Conservation (phyloP, 192 early-diverging fungal genomes). For the Martensiomyces pterosporus region DNA sequence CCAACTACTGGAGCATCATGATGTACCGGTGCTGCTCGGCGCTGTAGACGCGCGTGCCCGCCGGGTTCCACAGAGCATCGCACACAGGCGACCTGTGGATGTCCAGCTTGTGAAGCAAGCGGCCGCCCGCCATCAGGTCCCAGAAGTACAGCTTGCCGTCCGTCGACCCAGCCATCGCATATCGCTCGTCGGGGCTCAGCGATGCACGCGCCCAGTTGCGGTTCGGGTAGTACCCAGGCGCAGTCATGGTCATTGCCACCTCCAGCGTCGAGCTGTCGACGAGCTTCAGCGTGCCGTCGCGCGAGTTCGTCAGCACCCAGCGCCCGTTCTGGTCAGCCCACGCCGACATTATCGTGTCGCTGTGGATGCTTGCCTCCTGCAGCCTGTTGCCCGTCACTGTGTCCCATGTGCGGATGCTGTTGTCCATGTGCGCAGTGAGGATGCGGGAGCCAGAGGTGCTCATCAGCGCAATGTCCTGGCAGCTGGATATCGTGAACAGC, state of each 20-base stretch:
- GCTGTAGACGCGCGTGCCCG: conserved; percentile 59
- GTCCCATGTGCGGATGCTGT: conserved; percentile 91
- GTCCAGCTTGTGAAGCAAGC: conserved; percentile 61
- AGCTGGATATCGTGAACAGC: conserved; percentile 90
- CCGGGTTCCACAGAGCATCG: conserved; percentile 64
- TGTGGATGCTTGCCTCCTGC: conserved; percentile 83
- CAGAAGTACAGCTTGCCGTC: conserved; percentile 82
- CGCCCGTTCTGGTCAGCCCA: conserved; percentile 55
- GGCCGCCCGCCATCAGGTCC: conserved; percentile 59
- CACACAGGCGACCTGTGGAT: conserved; percentile 72
- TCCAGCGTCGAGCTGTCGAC: conserved; percentile 79
- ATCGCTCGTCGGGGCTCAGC: conserved; percentile 79
- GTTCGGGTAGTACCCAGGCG: conserved; percentile 74
- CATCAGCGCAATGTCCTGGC: conserved; percentile 84
- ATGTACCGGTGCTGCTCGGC: conserved; percentile 59
- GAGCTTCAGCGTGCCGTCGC: conserved; percentile 87
- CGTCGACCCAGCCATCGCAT: conserved; percentile 74
- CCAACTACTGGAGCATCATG: conserved; percentile 48
- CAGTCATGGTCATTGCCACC: conserved; percentile 54
- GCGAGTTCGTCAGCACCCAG: conserved; percentile 84
- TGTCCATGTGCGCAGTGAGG: conserved; percentile 91
- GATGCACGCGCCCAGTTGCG: conserved; percentile 85
- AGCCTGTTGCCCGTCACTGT: conserved; percentile 72
- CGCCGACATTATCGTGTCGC: conserved; percentile 85
- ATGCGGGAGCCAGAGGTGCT: conserved; percentile 75